Conservation (phyloP, 495 filamentous ascomycete species). For the Penicillium pancosmium region DNA sequence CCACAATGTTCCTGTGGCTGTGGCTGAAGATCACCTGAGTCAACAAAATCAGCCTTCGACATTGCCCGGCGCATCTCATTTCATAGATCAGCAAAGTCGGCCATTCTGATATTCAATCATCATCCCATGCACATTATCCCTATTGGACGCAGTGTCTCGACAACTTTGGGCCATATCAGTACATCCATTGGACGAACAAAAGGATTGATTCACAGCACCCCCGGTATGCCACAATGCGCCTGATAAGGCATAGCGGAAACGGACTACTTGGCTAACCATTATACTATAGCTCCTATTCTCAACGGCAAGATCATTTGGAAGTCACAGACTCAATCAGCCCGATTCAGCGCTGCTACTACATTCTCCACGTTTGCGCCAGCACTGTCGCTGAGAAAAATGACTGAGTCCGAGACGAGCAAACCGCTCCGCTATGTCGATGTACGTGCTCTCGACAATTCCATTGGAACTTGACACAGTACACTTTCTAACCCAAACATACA, state of each 20-base stretch:
- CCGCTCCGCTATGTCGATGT: slow-evolving; percentile 52
- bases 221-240: not conserved
- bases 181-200: slow-evolving; percentile 14
- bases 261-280: not conserved
- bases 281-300: no score
- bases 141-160: slow-evolving; percentile 19
- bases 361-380: slow-evolving; percentile 12
- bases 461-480: not conserved
- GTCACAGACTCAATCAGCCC: not conserved
- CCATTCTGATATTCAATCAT: not conserved
- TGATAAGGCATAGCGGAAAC: not conserved
- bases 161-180: slow-evolving; percentile 19
- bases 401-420: slow-evolving; percentile 26
- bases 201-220: not conserved
- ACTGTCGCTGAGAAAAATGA: slow-evolving; percentile 29
- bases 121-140: slow-evolving; percentile 26
- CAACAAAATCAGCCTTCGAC: slow-evolving; percentile 20
- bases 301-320: not conserved
- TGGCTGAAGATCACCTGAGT: slow-evolving; percentile 24
- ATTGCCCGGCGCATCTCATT: not conserved
- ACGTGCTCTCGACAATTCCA: slow-evolving; percentile 12
- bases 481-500: slow-evolving; percentile 20
- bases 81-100: not conserved
- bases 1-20: slow-evolving; percentile 10
- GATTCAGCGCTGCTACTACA: not conserved